Percentiles rank a stretch among this genome's conserved stretches.
phyloP scores from a whole-genome alignment of 306 rosid species.

The Inga oerstediana region DNA sequence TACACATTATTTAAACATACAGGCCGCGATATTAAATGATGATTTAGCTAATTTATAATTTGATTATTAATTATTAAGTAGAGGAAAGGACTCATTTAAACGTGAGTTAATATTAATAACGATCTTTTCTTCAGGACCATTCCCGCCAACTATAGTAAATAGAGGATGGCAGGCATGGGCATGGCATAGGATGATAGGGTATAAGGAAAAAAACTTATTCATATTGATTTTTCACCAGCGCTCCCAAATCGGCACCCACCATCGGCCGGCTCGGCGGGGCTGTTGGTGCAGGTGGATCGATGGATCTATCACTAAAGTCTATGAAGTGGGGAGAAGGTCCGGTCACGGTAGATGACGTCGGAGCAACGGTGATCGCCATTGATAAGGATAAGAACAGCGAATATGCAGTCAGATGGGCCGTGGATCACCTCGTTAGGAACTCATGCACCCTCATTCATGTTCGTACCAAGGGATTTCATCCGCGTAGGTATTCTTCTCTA shows the following conservation, averaged over 20 bases:
- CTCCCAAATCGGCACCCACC: not conserved
- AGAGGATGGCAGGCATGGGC: not conserved
- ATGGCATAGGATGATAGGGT: not conserved
- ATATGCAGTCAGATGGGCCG: constrained; percentile 80
- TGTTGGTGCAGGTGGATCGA: not conserved
- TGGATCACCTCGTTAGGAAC: constrained; percentile 53
- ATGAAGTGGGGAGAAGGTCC: not conserved
- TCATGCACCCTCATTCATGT: constrained; percentile 74
- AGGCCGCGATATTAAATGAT: no score
- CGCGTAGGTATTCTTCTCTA: constrained; percentile 78
- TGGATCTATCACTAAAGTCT: not conserved
- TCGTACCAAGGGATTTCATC: constrained; percentile 48
- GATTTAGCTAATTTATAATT: no score
- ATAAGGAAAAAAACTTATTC: not conserved
- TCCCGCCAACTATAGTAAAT: constrained; percentile 21
- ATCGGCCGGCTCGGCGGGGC: not conserved
- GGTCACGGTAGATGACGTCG: not conserved
- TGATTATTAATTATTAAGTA: no score
- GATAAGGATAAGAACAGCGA: constrained; percentile 67
- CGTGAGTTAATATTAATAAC: not conserved
- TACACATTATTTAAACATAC: no score
- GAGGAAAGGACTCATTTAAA: no score
- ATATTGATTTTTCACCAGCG: not conserved
- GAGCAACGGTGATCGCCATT: constrained; percentile 56
- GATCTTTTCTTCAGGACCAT: not conserved